Base-by-base conservation (phyloP, 306 rosid species). In the Clitoria ternatea region DNA sequence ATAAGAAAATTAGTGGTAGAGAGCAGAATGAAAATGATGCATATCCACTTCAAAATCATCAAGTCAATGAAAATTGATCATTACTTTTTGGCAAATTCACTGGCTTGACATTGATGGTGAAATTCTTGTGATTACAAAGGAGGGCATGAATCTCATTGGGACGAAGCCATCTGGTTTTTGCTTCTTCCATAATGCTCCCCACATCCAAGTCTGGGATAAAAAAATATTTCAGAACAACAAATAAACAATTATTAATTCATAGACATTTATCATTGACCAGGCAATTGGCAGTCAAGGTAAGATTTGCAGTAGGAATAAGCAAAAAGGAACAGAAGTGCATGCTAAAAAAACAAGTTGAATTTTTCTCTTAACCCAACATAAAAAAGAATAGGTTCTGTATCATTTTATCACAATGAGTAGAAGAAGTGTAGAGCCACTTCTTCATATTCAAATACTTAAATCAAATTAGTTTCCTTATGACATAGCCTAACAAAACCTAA, bases 81-180 rank as follows among this genome's bases (percentile, higher is more conserved):
- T 85, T 88, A 95, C 99, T 86, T 88, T 68, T 69, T 47, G 99
- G 99, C 68, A 91, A 78, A 83, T 80, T 80, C 87, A 86, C 81
- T 73, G 99, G 99, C 84, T 91, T 95, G 84, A 85, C 96, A 66
- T 63, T 15, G 79, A 95, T 83, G 83, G 64, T 66, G 80, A 95
- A 95, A 80, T 83, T 50, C 80, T 88, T 91, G 90, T 79, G 13
- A 80, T 95, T 95, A 73, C 82, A 89, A 17, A 95, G 96, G 49
- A 95, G 79, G 45, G 97, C 99, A 69, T 86, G 87, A 77, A 95
- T 95, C 80, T 95, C 99, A 77, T 95, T 95, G 53, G 99, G 96
- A 43, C 97, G 99, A 73, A 95, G 97, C 99, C 99, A 95, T 80
- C 99, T 82, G 69, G 78, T 13, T 43, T 70, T 72, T 65, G 96